Evolutionary conservation across 306 rosid species (phyloP), one percentile per base, ranked within the genome.

Genomic region (Begonia loranthoides): DNA sequence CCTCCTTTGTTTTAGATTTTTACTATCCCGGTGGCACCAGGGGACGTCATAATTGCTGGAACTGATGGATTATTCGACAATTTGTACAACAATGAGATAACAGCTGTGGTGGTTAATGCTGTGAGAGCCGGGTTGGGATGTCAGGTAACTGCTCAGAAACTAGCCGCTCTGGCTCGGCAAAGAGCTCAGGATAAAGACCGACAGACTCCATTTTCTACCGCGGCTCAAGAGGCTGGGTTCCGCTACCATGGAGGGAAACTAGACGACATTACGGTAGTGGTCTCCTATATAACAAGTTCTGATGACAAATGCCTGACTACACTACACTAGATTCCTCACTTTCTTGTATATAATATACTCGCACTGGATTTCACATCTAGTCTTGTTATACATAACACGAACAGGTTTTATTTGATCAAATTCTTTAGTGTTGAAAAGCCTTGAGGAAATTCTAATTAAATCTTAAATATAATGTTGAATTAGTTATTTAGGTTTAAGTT

Each of bases 161-260:
- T 92, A 64, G 99, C 99, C n/a, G 99, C 96, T 5, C 60, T 92
- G 74, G 99, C 96, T 11, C 92, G 96, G 17, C 99, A 86, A 61
- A 73, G 99, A 24, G 96, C 99, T 1, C 93, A 68, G 24, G 99
- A 92, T 50, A 76, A 60, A 58, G 70, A 86, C 71, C 70, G 99
- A 55, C 95, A 86, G 67, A 92, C 99, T 6, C 99, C 99, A 34
- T 92, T 83, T 59, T 86, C 99, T 22, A 79, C 99, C 4, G 99
- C 99, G 12, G 95, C 99, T n/a, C 99, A 90, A 64, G 94, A 90
- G 59, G 99, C 99, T 16, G 99, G 99, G 19, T 68, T 75, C 65
- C 94, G 83, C 51, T 78, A 82, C 65, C 78, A 86, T 43, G 99
- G 99, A 11, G 99, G 99, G 70, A 86, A 86, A 76, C 95, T 86